These are phyloP conservation scores for Pichia occidentalis DNA, from an alignment of 805 yeast genomes.

Conservation along the genomic window DNA sequence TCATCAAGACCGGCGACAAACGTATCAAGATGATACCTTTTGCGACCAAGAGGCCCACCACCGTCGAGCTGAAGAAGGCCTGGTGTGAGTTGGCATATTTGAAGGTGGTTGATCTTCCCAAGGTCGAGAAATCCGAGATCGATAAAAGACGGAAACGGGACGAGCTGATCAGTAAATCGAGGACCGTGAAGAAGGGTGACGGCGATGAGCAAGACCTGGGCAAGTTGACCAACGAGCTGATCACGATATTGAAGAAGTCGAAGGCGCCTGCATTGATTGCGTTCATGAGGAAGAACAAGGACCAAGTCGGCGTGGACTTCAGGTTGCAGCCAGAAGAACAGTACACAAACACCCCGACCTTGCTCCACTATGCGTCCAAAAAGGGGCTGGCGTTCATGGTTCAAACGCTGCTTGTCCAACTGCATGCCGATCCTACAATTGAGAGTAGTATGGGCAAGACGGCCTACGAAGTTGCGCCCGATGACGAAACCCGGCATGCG, in stretches of 20 bases:
- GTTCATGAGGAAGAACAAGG: slow-evolving; percentile 51
- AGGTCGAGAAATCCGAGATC: slow-evolving; percentile 29
- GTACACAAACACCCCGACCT: slow-evolving; percentile 56
- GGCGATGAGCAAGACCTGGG: slow-evolving; percentile 36
- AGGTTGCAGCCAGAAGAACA: slow-evolving; percentile 47
- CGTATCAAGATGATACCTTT: slow-evolving; percentile 75
- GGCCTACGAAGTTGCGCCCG: slow-evolving; percentile 59
- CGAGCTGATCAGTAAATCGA: slow-evolving; percentile 25
- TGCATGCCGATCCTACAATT: slow-evolving; percentile 66
- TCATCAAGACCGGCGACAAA: slow-evolving; percentile 45
- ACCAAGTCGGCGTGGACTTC: slow-evolving; percentile 41
- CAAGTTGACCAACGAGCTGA: slow-evolving; percentile 49
- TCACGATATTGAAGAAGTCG: slow-evolving; percentile 58
- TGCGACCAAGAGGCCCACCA: slow-evolving; percentile 83
- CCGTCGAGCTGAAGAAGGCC: slow-evolving; percentile 69
- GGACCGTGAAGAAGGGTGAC: not conserved
- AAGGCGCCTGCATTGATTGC: slow-evolving; percentile 68
- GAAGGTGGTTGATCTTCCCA: slow-evolving; percentile 48
- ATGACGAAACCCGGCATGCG: slow-evolving; percentile 38
- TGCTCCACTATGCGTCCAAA: slow-evolving; percentile 72
- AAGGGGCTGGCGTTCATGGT: slow-evolving; percentile 64
- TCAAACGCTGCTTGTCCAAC: slow-evolving; percentile 48
- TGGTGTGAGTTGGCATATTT: slow-evolving; percentile 75
- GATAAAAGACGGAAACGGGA: slow-evolving; percentile 28
- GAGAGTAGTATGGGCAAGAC: slow-evolving; percentile 50